phyloP scores from a whole-genome alignment of 176 grass and related monocot genomes.

The Paspalum vaginatum region DNA sequence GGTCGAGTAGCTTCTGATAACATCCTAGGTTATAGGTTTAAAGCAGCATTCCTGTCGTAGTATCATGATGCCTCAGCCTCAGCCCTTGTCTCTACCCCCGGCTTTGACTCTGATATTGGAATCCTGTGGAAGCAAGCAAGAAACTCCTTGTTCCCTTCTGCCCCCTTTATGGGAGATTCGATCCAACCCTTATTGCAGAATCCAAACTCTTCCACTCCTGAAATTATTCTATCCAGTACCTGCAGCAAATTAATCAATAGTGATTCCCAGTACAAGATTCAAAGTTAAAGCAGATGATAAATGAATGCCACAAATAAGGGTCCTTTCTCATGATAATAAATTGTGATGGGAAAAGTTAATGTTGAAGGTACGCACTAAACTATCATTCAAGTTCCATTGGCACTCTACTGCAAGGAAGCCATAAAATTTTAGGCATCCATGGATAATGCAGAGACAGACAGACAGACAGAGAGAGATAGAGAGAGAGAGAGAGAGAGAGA shows the following conservation, averaged over 20 bases:
- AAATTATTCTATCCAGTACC: constrained; percentile 91
- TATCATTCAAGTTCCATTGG: neutral
- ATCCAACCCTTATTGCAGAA: constrained; percentile 85
- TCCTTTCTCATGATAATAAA: neutral
- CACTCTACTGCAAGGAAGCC: neutral
- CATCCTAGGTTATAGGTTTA: neutral
- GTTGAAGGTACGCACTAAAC: neutral
- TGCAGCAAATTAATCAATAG: constrained; percentile 21
- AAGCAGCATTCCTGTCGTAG: neutral
- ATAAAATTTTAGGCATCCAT: neutral
- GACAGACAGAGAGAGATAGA: too few relatives aligned
- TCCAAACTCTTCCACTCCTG: constrained; percentile 81
- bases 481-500: too few relatives aligned
- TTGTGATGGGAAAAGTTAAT: neutral
- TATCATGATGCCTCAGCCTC: constrained; percentile 12
- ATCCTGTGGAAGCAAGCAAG: constrained; percentile 63
- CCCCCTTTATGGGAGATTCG: constrained; percentile 82
- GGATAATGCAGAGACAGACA: too few relatives aligned
- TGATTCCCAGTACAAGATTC: neutral
- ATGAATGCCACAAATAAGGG: neutral
- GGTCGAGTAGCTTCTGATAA: neutral
- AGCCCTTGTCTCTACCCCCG: neutral
- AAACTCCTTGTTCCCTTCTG: constrained; percentile 90
- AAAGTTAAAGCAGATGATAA: neutral
- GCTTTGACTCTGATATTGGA: neutral